phyloP scores from a whole-genome alignment of 768 basidiomycete species.

The Russula sp. region DNA sequence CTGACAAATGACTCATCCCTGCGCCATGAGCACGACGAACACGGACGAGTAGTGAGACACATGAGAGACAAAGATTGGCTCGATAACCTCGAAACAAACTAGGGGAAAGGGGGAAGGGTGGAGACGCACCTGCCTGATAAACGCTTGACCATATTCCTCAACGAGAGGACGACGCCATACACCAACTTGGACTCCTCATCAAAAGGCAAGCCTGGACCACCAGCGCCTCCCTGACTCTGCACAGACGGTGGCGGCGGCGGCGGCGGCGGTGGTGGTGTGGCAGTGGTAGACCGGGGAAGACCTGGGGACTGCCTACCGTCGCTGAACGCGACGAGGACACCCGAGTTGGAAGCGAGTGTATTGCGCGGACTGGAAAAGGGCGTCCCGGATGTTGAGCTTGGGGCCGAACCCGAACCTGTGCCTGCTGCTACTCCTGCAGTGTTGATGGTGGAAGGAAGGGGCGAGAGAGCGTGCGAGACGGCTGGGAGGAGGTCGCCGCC shows the following conservation, averaged over 20 bases:
- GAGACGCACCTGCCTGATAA: slow-evolving; percentile 71
- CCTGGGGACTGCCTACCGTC: slow-evolving; percentile 30
- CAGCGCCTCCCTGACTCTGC: slow-evolving; percentile 32
- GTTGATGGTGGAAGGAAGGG: slow-evolving; percentile 14
- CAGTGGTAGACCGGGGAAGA: slow-evolving; percentile 32
- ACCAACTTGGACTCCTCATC: slow-evolving; percentile 98
- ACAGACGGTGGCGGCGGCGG: slow-evolving; percentile 33
- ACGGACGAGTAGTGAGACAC: background rate
- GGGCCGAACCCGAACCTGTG: slow-evolving; percentile 28
- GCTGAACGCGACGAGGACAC: slow-evolving; percentile 62
- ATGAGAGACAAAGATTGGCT: background rate
- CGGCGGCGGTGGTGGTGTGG: slow-evolving; percentile 33
- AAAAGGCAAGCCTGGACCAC: slow-evolving; percentile 63
- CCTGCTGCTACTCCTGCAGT: slow-evolving; percentile 27
- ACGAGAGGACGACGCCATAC: slow-evolving; percentile 88
- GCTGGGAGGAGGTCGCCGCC: slow-evolving; percentile 69
- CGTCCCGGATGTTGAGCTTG: slow-evolving; percentile 38
- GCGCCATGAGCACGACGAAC: background rate
- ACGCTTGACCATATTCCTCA: slow-evolving; percentile 95
- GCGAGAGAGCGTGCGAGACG: slow-evolving; percentile 68
- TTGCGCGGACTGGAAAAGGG: slow-evolving; percentile 57
- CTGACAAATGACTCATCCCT: slow-evolving; percentile 91
- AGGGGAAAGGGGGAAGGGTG: background rate
- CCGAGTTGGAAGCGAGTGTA: slow-evolving; percentile 61
- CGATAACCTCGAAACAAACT: background rate